A percentile compares a stretch with the other conserved stretches of the same genome.
phyloP scores from a whole-genome alignment of 2,329 filamentous ascomycete genomes.

The Trichoderma koningiopsis region DNA sequence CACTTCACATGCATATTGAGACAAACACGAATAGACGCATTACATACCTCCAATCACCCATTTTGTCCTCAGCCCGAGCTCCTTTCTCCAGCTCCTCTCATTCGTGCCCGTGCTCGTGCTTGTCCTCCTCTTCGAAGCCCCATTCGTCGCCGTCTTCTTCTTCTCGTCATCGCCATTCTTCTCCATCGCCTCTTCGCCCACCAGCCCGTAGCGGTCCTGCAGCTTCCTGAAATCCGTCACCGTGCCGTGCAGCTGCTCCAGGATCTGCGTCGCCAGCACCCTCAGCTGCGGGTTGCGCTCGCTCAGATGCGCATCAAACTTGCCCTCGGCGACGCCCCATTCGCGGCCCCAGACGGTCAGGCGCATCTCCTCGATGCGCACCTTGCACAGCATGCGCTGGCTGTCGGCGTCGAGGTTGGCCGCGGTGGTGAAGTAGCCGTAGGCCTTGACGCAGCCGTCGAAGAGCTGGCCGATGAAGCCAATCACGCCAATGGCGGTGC shows the following conservation, averaged over 20 bases:
- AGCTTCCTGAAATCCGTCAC: constrained; percentile 49
- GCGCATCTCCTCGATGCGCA: constrained; percentile 53
- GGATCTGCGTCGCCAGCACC: constrained; percentile 45
- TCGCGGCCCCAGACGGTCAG: constrained; percentile 51
- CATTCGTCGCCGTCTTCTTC: constrained; percentile 27
- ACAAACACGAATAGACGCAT: constrained; percentile 19
- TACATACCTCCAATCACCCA: constrained; percentile 49
- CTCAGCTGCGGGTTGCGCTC: constrained; percentile 44
- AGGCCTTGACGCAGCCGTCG: constrained; percentile 50
- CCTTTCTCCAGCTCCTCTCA: constrained; percentile 41
- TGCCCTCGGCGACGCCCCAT: constrained; percentile 51
- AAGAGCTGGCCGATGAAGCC: constrained; percentile 51
- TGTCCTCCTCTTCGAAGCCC: constrained; percentile 25
- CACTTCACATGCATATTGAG: background rate
- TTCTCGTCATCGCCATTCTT: constrained; percentile 26
- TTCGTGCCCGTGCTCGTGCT: constrained; percentile 5
- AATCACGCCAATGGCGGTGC: constrained; percentile 47
- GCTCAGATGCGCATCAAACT: constrained; percentile 46
- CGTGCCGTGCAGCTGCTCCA: constrained; percentile 47
- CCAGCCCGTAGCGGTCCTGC: constrained; percentile 46
- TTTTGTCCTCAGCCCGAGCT: constrained; percentile 41
- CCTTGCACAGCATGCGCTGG: constrained; percentile 50
- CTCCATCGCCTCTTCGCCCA: constrained; percentile 37
- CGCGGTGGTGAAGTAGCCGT: constrained; percentile 48
- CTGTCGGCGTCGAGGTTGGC: constrained; percentile 46